Evolutionary conservation across 1,284 basidiomycete genomes (phyloP), one percentile per base, ranked within the genome.

Genomic region (Marasmius oreades): DNA sequence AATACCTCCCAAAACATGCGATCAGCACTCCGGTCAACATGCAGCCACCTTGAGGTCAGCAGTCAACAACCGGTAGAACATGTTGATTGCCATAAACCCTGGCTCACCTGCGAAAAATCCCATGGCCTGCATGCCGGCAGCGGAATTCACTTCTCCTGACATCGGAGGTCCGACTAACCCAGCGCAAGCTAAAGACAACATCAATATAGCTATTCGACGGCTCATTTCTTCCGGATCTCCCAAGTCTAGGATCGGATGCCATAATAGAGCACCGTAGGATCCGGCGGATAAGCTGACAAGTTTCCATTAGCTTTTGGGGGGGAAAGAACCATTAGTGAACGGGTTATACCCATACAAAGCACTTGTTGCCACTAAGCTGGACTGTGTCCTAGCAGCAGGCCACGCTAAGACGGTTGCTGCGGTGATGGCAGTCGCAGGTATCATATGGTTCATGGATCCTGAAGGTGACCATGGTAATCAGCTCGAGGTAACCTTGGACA

Each of bases 361-460:
- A 20, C 6, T 31, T 8, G 33, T 31, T 8, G 47, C 26, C n/a
- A 50, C 16, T 12, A 50, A 33, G 7, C 26, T 31, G 16, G 47
- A 14, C 4, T 50, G 47, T 4, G 24, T 50, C 28, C 1, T 33
- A 33, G 31, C 47, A 8, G 28, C 28, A 33, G 47, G 47, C 47
- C 47, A 50, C 14, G 8, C 23, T 26, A 50, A 31, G 16, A 50
- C 28, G 23, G 33, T 26, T 28, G 28, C n/a, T 18, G 26, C 26
- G 18, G 47, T 14, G 14, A 50, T 16, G 12, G 28, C 14, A 1
- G 47, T 50, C 5, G 47, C 24, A 11, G 47, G 47, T 26, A 50
- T 50, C 47, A 50, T 50, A 50, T 50, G 47, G 47, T 50, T 50
- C 8, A 50, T 20, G 10, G 47, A 20, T 10, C 47, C 47, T 50